A percentile compares a stretch with the other conserved stretches of the same genome.
phyloP scores from a whole-genome alignment of 23 red algal species.

The Agarophyton chilense region DNA sequence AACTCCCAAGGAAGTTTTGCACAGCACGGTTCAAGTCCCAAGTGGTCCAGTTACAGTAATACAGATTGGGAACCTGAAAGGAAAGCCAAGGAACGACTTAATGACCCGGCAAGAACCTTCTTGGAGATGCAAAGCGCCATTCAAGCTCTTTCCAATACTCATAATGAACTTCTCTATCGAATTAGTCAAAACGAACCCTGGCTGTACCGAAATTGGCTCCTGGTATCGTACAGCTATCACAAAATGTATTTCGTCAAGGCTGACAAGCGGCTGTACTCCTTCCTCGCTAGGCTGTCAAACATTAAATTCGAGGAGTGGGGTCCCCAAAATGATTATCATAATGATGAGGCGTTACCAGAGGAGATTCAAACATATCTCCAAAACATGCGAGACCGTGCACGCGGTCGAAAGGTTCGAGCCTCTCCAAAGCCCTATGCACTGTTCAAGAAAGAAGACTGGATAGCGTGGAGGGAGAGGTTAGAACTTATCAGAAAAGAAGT shows the following conservation, averaged over 20 bases:
- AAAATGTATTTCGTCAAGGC: not conserved
- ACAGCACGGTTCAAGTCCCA: not conserved
- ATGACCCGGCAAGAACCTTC: not conserved
- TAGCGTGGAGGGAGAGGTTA: not conserved
- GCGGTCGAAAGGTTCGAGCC: not conserved
- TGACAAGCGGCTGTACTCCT: not conserved
- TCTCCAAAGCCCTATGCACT: not conserved
- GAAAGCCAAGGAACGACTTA: not conserved
- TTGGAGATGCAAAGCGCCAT: not conserved
- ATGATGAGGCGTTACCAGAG: not conserved
- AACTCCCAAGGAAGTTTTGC: not conserved
- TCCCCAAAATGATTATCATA: not conserved
- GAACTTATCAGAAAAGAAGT: not conserved
- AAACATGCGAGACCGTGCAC: not conserved
- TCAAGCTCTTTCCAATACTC: not conserved
- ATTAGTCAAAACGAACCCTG: not conserved
- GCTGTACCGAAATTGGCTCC: not conserved
- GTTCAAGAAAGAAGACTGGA: slow-evolving; percentile 13
- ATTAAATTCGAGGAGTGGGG: not conserved
- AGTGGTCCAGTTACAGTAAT: not conserved
- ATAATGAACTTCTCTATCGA: not conserved
- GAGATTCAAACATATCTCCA: not conserved
- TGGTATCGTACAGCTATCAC: not conserved
- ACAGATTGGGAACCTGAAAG: not conserved
- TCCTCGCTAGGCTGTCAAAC: not conserved